phyloP scores from a whole-genome alignment of 768 basidiomycete genomes.

The Cyclocybe aegerita region DNA sequence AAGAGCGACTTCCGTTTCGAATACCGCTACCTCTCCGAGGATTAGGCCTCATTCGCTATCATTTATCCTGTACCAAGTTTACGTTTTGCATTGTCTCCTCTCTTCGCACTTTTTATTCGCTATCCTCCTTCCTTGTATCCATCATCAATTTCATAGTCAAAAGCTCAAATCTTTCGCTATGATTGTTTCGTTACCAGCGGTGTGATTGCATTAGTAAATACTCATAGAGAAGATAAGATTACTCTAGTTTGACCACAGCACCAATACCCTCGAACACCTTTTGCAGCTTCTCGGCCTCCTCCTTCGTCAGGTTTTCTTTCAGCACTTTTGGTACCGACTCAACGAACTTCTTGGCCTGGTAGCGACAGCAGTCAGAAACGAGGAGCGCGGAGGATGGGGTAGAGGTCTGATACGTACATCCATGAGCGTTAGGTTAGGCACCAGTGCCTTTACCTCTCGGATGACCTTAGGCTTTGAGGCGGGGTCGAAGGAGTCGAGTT shows the following conservation, averaged over 20 bases:
- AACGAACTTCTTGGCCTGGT: constrained; percentile 98
- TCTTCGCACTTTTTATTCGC: constrained; percentile 10
- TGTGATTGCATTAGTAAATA: constrained; percentile 16
- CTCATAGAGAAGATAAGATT: constrained; percentile 28
- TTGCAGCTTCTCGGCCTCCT: constrained; percentile 96
- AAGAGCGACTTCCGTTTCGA: constrained; percentile 98
- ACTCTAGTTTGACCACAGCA: constrained; percentile 84
- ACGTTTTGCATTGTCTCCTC: constrained; percentile 7
- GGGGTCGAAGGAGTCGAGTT: constrained; percentile 91
- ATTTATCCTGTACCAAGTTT: background rate
- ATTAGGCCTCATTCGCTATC: constrained; percentile 40
- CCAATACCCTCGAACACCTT: constrained; percentile 88
- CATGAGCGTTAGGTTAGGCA: constrained; percentile 94
- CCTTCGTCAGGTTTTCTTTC: constrained; percentile 94
- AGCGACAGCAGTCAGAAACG: constrained; percentile 4
- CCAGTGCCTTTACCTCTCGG: constrained; percentile 93
- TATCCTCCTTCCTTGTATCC: constrained; percentile 16
- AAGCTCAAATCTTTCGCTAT: constrained; percentile 15
- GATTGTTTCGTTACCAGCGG: constrained; percentile 18
- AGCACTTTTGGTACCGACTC: constrained; percentile 90
- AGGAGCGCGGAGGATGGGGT: background rate
- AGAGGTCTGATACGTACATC: constrained; percentile 62
- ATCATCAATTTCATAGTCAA: constrained; percentile 9
- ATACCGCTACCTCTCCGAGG: constrained; percentile 93
- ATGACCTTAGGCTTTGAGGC: constrained; percentile 95